These are phyloP conservation scores for Dalbergia cultrata DNA, from an alignment of 306 rosid genomes.

Conservation along the genomic window DNA sequence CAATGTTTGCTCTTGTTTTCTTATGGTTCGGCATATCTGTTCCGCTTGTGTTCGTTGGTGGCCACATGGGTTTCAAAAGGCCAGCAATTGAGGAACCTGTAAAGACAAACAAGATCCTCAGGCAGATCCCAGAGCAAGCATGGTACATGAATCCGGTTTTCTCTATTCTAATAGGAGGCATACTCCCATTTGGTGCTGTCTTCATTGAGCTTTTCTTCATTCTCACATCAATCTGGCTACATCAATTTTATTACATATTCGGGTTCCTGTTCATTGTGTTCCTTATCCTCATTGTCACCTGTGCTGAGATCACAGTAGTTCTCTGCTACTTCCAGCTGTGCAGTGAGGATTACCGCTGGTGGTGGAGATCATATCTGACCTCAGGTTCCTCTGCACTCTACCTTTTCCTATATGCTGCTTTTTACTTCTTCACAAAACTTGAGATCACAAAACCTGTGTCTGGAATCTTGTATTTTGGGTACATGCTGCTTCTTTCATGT, in stretches of 20 bases:
- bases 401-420: conserved; percentile 84
- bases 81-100: conserved; percentile 76
- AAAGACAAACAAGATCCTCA: conserved; percentile 83
- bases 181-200: conserved; percentile 94
- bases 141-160: conserved; percentile 87
- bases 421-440: conserved; percentile 94
- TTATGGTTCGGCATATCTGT: conserved; percentile 98
- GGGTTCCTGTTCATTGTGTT: conserved; percentile 91
- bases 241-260: conserved; percentile 87
- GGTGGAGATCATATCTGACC: conserved; percentile 97
- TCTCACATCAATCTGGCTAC: conserved; percentile 94
- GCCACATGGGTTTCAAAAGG: conserved; percentile 75
- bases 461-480: conserved; percentile 84
- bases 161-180: conserved; percentile 80
- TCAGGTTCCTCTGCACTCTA: conserved; percentile 93
- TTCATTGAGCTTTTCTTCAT: conserved; percentile 96
- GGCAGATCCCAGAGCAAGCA: conserved; percentile 90
- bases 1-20: conserved; percentile 93
- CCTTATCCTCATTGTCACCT: conserved; percentile 83
- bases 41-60: conserved; percentile 81
- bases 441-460: conserved; percentile 91
- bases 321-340: conserved; percentile 99
- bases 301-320: conserved; percentile 93
- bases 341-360: conserved; percentile 93
- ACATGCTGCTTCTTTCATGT: conserved; percentile 85